A percentile compares a stretch with the other conserved stretches of the same genome.
Evolutionary conservation across 1,284 basidiomycete genomes (phyloP).

Genomic region (Afroboletus lepidellus): DNA sequence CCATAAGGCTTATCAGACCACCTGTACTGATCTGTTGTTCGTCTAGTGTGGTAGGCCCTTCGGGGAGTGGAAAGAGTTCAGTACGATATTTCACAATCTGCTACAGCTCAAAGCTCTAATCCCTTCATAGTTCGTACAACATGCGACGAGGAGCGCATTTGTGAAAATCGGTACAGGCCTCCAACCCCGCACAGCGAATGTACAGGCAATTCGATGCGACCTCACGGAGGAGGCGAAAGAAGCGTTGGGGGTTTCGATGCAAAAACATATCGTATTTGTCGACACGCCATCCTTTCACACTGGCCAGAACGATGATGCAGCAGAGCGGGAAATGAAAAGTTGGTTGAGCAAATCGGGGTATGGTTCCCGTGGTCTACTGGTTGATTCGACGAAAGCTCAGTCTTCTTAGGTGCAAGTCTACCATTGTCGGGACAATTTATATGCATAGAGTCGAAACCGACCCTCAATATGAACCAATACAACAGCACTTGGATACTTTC

Average conservation of each 20-base stretch:
- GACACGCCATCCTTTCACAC: conserved; percentile 20
- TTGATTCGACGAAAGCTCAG: neutral
- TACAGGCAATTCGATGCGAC: conserved; percentile 14
- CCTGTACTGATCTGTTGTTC: conserved; percentile 6
- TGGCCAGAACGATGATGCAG: neutral
- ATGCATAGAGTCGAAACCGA: conserved; percentile 16
- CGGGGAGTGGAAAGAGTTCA: conserved; percentile 18
- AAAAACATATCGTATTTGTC: conserved; percentile 20
- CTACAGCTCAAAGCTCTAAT: neutral
- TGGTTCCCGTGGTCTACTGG: neutral
- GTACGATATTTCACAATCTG: conserved; percentile 9
- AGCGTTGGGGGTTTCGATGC: neutral
- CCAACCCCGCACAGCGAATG: neutral
- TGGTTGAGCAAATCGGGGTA: conserved; percentile 18
- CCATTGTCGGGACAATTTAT: conserved; percentile 16
- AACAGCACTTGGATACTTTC: conserved; percentile 13
- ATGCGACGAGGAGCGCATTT: conserved; percentile 1
- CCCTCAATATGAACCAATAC: neutral
- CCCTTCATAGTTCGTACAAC: conserved; percentile 11
- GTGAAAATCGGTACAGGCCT: neutral
- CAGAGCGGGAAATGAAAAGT: neutral
- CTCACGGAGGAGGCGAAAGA: conserved; percentile 1
- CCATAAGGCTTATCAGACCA: neutral
- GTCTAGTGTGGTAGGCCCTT: conserved; percentile 21
- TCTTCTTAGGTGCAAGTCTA: conserved; percentile 13